phyloP scores from a whole-genome alignment of 1,284 basidiomycete genomes.

The Pseudozyma tsukubaensis region DNA sequence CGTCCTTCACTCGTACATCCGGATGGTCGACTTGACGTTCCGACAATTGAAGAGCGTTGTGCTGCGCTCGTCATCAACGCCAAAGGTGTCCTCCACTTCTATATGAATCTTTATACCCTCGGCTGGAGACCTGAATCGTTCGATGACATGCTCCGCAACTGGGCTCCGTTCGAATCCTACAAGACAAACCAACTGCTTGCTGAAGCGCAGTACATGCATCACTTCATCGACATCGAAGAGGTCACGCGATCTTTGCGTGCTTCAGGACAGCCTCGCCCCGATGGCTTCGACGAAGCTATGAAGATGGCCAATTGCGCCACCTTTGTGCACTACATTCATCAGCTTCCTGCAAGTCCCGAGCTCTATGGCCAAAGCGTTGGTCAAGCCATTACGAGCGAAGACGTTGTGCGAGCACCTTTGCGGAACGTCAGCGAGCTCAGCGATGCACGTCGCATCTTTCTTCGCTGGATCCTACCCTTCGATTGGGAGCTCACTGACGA shows the following conservation, averaged over 20 bases:
- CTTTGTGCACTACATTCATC: constrained; percentile 58
- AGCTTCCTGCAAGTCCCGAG: constrained; percentile 33
- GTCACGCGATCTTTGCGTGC: constrained; percentile 33
- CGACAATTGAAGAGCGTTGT: constrained; percentile 49
- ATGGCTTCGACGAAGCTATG: constrained; percentile 49
- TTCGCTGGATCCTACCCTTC: constrained; percentile 51
- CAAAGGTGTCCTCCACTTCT: constrained; percentile 52
- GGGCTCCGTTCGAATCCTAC: constrained; percentile 54
- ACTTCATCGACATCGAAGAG: constrained; percentile 55
- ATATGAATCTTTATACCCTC: constrained; percentile 38
- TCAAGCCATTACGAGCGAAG: constrained; percentile 24
- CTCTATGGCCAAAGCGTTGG: constrained; percentile 27
- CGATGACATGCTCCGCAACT: constrained; percentile 49
- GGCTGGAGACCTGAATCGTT: constrained; percentile 46
- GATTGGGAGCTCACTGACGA: constrained; percentile 42
- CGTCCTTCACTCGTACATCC: constrained; percentile 34
- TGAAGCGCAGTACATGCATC: constrained; percentile 48
- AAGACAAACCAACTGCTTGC: constrained; percentile 56
- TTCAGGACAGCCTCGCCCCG: constrained; percentile 18
- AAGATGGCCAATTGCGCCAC: constrained; percentile 59
- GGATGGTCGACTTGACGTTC: constrained; percentile 45
- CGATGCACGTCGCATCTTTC: constrained; percentile 54
- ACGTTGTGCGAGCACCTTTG: constrained; percentile 29
- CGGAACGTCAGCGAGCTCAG: constrained; percentile 52
- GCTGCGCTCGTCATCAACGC: constrained; percentile 47